phyloP scores from a whole-genome alignment of 2,329 filamentous ascomycete species.

The Metarhizium sp. region DNA sequence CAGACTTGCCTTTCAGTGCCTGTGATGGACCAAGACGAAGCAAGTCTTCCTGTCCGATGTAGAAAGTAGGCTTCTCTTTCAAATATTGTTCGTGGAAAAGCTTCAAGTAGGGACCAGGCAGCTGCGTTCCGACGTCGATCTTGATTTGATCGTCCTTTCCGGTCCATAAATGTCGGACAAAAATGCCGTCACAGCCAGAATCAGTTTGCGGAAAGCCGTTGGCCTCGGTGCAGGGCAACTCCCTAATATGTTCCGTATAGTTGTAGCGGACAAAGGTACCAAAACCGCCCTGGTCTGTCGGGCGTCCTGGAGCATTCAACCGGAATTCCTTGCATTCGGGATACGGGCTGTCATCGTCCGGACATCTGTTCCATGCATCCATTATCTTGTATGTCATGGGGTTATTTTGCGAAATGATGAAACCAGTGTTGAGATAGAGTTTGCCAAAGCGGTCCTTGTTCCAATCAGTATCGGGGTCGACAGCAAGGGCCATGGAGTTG shows the following conservation, averaged over 20 bases:
- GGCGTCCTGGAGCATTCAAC: conserved; percentile 24
- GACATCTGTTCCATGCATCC: conserved; percentile 36
- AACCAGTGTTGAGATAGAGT: conserved; percentile 40
- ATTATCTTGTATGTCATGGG: conserved; percentile 36
- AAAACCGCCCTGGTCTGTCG: conserved; percentile 34
- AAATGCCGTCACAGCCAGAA: conserved; percentile 28
- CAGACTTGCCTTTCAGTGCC: conserved; percentile 1
- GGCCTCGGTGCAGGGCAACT: conserved; percentile 31
- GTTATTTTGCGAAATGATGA: conserved; percentile 44
- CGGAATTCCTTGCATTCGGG: conserved; percentile 30
- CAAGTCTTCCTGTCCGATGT: conserved; percentile 25
- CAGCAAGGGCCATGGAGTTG: conserved; percentile 32
- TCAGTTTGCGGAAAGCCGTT: conserved; percentile 32
- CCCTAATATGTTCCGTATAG: conserved; percentile 28
- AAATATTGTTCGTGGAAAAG: conserved; percentile 27
- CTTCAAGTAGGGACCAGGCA: conserved; percentile 25
- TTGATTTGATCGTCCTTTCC: conserved; percentile 30
- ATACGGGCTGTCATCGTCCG: conserved; percentile 27
- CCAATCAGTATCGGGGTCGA: conserved; percentile 26
- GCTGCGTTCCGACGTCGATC: conserved; percentile 26
- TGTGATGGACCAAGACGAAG: conserved; percentile 15
- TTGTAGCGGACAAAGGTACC: conserved; percentile 34
- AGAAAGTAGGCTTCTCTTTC: conserved; percentile 23
- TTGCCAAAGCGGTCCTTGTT: conserved; percentile 31
- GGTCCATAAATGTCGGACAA: conserved; percentile 35